Evolutionary conservation across 768 basidiomycete genomes (phyloP).

Genomic region (Pleurotus salmoneostramineus): DNA sequence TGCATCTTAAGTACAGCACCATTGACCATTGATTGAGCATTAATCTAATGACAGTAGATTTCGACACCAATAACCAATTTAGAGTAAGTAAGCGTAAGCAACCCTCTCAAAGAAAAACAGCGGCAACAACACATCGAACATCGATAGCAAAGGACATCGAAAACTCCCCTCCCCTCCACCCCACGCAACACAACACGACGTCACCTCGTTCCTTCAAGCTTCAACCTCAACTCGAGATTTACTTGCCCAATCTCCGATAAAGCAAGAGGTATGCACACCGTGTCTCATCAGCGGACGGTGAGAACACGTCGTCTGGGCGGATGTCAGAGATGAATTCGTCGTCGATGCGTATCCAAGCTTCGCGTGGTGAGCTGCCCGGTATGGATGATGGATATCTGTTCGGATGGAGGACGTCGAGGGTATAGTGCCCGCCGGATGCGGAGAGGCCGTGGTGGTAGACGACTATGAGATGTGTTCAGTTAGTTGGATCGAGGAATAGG

Average conservation of each 20-base stretch:
- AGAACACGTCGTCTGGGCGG: slow-evolving; percentile 70
- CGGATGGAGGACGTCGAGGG: slow-evolving; percentile 82
- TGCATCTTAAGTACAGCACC: no score
- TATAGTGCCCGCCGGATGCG: slow-evolving; percentile 94
- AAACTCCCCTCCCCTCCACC: no score
- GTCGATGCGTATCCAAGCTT: slow-evolving; percentile 91
- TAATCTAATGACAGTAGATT: not conserved
- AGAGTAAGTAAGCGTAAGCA: not conserved
- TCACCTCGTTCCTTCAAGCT: not conserved
- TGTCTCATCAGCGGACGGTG: slow-evolving; percentile 46
- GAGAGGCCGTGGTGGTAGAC: slow-evolving; percentile 92
- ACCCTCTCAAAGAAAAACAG: not conserved
- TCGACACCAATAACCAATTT: not conserved
- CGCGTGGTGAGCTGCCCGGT: slow-evolving; percentile 35
- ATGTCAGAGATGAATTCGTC: slow-evolving; percentile 86
- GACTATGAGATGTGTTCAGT: slow-evolving; percentile 34
- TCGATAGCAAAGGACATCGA: no score
- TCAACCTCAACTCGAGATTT: not conserved
- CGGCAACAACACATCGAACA: no score
- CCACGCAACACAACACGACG: no score
- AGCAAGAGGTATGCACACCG: slow-evolving; percentile 87
- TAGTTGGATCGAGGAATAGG: not conserved
- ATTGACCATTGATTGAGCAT: not conserved
- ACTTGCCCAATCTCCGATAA: slow-evolving; percentile 47
- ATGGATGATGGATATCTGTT: slow-evolving; percentile 42